Evolutionary conservation across 768 basidiomycete genomes (phyloP), one percentile per base, ranked within the genome.

Genomic region (Boletus rubroflammeus): DNA sequence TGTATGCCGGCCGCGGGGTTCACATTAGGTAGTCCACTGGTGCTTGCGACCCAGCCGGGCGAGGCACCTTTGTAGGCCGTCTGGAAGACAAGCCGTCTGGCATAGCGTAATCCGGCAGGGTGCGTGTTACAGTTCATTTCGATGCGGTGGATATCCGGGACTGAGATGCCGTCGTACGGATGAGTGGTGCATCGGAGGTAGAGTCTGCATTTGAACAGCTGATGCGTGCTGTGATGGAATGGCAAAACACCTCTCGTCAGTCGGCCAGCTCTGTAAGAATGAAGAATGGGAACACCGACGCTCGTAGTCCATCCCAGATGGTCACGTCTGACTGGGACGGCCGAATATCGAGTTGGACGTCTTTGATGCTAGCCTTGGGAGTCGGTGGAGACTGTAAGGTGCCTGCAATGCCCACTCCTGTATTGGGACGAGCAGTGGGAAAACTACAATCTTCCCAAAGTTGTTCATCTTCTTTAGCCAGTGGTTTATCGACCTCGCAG

Each of bases 151-250:
- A 57, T 54, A 3, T 59, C 51, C 8, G 62, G 64, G 39, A 54
- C 8, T 6, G 28, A 31, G 10, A 56, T 48, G 0, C 23, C 26
- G 26, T 58, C 49, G 32, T 58, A 64, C 13, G 58, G 51, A 19
- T 51, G 52, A 1, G 51, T 41, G 3, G 39, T 50, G 25, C 64
- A 71, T 45, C 49, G 56, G 28, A 69, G 57, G 29, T 62, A 45
- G 43, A 70, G 61, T 36, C 59, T 61, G n/a, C 60, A 67, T 31
- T 55, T 62, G 59, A 66, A 60, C 8, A 64, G 26, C 41, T 60
- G 63, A 23, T 61, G 39, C 10, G 42, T 13, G 4, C 67, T 68
- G 49, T 48, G 25, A 41, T 19, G 6, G 19, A 38, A 19, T 31
- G 31, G 26, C 6, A 42, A 2, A 26, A 26, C n/a, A 44, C 8